These are phyloP conservation scores for Mycena polygramma DNA, from an alignment of 768 basidiomycete genomes.

Conservation along the genomic window DNA sequence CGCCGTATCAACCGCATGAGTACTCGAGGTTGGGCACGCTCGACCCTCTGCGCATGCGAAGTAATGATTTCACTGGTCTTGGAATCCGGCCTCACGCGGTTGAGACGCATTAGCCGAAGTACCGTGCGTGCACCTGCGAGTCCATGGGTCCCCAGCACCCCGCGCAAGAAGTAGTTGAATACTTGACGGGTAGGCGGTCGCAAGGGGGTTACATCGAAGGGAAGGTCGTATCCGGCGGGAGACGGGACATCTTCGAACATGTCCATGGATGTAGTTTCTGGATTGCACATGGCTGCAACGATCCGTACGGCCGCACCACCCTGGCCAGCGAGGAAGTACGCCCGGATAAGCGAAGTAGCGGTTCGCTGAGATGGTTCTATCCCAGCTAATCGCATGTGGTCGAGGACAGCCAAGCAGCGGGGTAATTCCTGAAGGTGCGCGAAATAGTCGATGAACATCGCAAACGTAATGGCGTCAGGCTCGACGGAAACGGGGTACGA, in stretches of 20 bases:
- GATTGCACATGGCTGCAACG: conserved; percentile 60
- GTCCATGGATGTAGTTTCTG: conserved; percentile 43
- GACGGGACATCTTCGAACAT: conserved; percentile 44
- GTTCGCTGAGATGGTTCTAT: conserved; percentile 61
- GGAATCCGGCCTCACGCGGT: conserved; percentile 64
- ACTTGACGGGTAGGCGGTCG: conserved; percentile 56
- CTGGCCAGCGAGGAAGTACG: conserved; percentile 63
- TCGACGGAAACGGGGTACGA: conserved; percentile 39
- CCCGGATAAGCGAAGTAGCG: conserved; percentile 68
- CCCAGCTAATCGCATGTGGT: conserved; percentile 58
- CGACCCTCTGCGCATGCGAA: conserved; percentile 59
- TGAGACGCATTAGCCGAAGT: conserved; percentile 67
- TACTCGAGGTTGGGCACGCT: conserved; percentile 58
- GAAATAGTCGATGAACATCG: conserved; percentile 71
- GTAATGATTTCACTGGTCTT: conserved; percentile 70
- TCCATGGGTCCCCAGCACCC: conserved; percentile 62
- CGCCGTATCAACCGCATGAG: conserved; percentile 63
- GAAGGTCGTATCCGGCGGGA: conserved; percentile 39
- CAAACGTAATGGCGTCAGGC: conserved; percentile 73
- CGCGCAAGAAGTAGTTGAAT: conserved; percentile 73
- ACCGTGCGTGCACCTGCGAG: conserved; percentile 61
- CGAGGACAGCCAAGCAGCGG: conserved; percentile 60
- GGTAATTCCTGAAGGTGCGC: conserved; percentile 58
- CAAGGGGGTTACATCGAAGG: conserved; percentile 48
- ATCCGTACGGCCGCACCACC: conserved; percentile 66